Evolutionary conservation across 2,329 filamentous ascomycete genomes (phyloP), one percentile per base, ranked within the genome.

Genomic region (Exophiala bonariae): DNA sequence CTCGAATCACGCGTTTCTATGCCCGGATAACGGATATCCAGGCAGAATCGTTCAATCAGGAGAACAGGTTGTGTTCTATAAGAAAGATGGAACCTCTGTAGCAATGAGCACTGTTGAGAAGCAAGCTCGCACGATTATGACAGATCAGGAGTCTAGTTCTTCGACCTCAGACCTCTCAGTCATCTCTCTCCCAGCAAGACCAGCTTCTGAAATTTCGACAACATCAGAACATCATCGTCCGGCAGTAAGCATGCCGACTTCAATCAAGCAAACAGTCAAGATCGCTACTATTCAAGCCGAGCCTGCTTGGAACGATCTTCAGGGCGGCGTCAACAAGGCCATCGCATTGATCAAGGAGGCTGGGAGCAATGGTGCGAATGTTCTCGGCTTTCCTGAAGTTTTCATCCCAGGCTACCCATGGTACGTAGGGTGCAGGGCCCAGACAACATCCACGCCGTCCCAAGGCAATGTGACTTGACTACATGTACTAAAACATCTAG

Each of bases 311-410:
- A 17, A 26, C 23, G 44, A 52, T 19, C 23, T 54, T 8, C 34
- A 51, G n/a, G 49, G 39, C 9, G 49, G 43, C 11, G 73, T 82
- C 2, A 60, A 70, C 2, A 83, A 83, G 60, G 79, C 78, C 8
- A 75, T 77, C 55, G 61, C 63, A 2, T 67, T 81, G 44, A 80
- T 83, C 55, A 63, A 71, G 43, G 73, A 78, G 55, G 80, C 80
- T 1, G 73, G 73, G 1, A 53, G 61, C 11, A 71, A 74, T 38
- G 76, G 73, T 3, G 75, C 77, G 5, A 71, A 79, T 44, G 64
- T 83, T 2, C 58, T 83, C 2, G 71, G 69, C 0, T 77, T 78
- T 44, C 71, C 74, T 0, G 73, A 78, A 59, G 68, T 71, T 5
- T 41, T 26, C 13, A 41, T 41, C 20, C 38, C 38, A n/a, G 38